Evolutionary conservation across 2,329 filamentous ascomycete species (phyloP).

Genomic region (Alternaria arborescens): DNA sequence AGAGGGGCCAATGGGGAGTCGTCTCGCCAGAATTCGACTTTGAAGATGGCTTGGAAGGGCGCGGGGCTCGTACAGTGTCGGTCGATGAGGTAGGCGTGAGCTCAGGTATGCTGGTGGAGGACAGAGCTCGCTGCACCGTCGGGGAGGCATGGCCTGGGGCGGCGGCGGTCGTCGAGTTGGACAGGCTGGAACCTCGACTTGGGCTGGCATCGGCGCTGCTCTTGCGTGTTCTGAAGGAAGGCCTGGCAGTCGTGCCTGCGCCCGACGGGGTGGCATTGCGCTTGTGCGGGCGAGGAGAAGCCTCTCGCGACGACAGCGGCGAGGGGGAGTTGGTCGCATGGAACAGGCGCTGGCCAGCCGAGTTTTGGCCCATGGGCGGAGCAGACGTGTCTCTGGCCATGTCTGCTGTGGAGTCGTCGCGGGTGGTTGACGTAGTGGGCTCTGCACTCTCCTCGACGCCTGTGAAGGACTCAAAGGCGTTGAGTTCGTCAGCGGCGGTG

Average conservation of each 20-base stretch:
- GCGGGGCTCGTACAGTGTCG: conserved; percentile 70
- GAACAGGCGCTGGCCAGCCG: conserved; percentile 38
- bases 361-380: conserved; percentile 35
- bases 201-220: conserved; percentile 57
- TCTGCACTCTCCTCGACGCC: conserved; percentile 50
- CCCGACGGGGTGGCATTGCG: conserved; percentile 33
- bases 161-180: conserved; percentile 36
- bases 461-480: conserved; percentile 46
- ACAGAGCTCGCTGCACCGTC: conserved; percentile 72
- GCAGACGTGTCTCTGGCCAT: conserved; percentile 15
- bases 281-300: conserved; percentile 53
- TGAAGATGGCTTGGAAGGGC: conserved; percentile 70
- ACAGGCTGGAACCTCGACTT: conserved; percentile 48
- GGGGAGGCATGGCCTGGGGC: conserved; percentile 66
- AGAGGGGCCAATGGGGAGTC: conserved; percentile 77
- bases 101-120: conserved; percentile 72
- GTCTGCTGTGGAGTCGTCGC: conserved; percentile 22
- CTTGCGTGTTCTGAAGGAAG: conserved; percentile 53
- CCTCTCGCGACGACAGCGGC: conserved; percentile 58
- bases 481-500: conserved; percentile 26
- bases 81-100: conserved; percentile 65
- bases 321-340: conserved; percentile 46
- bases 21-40: conserved; percentile 54
- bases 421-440: conserved; percentile 33
- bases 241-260: conserved; percentile 28